Conservation (phyloP, 768 basidiomycete species). For the Lentinus brumalis region DNA sequence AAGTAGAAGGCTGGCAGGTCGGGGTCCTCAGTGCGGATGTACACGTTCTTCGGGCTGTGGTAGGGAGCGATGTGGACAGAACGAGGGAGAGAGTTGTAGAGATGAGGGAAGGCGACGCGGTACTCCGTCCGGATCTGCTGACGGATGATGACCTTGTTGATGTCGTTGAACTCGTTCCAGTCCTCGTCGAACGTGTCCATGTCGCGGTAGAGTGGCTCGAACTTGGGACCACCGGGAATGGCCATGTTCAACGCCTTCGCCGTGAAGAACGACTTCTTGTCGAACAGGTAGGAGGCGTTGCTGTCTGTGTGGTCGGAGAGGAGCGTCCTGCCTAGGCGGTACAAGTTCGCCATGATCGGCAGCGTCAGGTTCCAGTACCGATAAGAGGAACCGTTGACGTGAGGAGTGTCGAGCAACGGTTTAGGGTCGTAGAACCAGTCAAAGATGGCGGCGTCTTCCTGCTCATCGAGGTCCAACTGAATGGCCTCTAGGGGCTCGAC, state of each 20-base stretch:
- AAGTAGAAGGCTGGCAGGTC: slow-evolving; percentile 99
- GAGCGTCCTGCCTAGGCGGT: slow-evolving; percentile 91
- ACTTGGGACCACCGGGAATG: slow-evolving; percentile 97
- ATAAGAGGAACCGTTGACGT: slow-evolving; percentile 93
- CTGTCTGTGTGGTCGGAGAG: slow-evolving; percentile 90
- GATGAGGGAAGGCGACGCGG: slow-evolving; percentile 98
- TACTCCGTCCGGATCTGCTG: slow-evolving; percentile 99
- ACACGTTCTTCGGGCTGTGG: slow-evolving; percentile 94
- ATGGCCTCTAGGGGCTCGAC: slow-evolving; percentile 98
- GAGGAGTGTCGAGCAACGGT: slow-evolving; percentile 86
- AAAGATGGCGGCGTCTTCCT: slow-evolving; percentile 88
- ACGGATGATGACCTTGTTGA: slow-evolving; percentile 99
- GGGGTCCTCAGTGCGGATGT: slow-evolving; percentile 99
- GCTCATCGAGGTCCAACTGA: slow-evolving; percentile 90
- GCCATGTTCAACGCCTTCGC: slow-evolving; percentile 97
- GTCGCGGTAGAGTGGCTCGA: slow-evolving; percentile 95
- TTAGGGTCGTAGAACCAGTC: slow-evolving; percentile 99
- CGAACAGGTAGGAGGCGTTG: slow-evolving; percentile 92
- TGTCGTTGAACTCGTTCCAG: slow-evolving; percentile 99
- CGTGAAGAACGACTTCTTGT: slow-evolving; percentile 97
- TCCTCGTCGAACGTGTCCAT: slow-evolving; percentile 98
- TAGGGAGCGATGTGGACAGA: slow-evolving; percentile 92
- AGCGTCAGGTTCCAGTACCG: slow-evolving; percentile 89
- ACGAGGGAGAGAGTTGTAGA: slow-evolving; percentile 97
- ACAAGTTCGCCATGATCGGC: slow-evolving; percentile 96